These are phyloP conservation scores for Moesziomyces parantarcticus DNA, from an alignment of 1,284 basidiomycete genomes.

Conservation along the genomic window DNA sequence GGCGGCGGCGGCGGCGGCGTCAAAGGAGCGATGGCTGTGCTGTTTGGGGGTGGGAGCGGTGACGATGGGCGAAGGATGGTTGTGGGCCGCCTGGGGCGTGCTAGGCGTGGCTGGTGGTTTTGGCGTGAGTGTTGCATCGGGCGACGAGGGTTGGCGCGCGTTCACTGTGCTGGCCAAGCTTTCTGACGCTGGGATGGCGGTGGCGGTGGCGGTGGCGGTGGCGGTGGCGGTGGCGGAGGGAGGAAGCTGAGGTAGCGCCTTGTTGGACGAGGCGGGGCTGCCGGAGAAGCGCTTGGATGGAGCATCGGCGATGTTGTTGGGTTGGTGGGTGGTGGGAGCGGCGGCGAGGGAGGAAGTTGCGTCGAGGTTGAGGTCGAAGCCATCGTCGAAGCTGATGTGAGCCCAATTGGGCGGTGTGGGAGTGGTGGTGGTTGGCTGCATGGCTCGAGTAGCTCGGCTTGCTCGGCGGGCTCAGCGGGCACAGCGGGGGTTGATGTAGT, in stretches of 20 bases:
- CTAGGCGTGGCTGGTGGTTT: constrained; percentile 26
- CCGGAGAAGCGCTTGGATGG: constrained; percentile 9
- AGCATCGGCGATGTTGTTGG: constrained; percentile 6
- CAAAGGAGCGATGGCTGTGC: constrained; percentile 7
- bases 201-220: neutral
- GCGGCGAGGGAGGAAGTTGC: constrained; percentile 9
- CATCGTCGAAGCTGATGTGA: constrained; percentile 44
- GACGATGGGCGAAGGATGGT: constrained; percentile 16
- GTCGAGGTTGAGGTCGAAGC: constrained; percentile 43
- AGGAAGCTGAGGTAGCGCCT: constrained; percentile 28
- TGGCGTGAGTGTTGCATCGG: constrained; percentile 22
- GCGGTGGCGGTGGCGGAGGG: constrained; percentile 4
- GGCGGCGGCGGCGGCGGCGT: too few relatives aligned
- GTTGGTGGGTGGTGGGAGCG: neutral
- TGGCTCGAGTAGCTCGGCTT: too few relatives aligned
- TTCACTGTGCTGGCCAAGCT: constrained; percentile 20
- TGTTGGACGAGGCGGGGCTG: constrained; percentile 29
- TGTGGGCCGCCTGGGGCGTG: constrained; percentile 14
- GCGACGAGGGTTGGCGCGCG: constrained; percentile 13
- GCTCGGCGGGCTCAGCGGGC: too few relatives aligned
- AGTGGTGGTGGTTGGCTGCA: neutral
- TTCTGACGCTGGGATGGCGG: constrained; percentile 6
- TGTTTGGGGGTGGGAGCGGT: constrained; percentile 40
- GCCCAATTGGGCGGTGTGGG: constrained; percentile 9
- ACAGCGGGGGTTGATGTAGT: too few relatives aligned